Evolutionary conservation across 2,329 filamentous ascomycete species (phyloP).

Genomic region (Pestalotiopsis sp.): DNA sequence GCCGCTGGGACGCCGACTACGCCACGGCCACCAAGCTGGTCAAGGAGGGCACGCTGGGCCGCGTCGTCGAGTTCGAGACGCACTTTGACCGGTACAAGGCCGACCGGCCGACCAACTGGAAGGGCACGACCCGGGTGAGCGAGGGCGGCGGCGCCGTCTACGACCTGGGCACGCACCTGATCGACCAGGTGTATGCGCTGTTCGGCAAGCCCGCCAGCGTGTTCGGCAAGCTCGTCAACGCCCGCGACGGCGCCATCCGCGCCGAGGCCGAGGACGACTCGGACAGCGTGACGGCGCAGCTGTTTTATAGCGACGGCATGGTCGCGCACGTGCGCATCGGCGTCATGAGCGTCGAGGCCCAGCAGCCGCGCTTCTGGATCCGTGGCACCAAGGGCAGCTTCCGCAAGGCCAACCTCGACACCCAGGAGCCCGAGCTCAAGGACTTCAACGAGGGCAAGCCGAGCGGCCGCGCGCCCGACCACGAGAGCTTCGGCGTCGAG

Average conservation of each 20-base stretch:
- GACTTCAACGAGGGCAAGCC: conserved; percentile 1
- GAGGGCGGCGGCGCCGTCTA: conserved; percentile 71
- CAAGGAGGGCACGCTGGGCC: conserved; percentile 61
- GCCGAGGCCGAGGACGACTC: conserved; percentile 46
- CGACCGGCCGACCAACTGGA: conserved; percentile 65
- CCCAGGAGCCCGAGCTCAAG: conserved; percentile 75
- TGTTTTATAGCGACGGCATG: conserved; percentile 66
- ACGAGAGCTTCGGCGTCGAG: conserved; percentile 68
- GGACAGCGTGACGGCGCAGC: conserved; percentile 63
- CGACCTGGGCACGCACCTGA: conserved; percentile 75
- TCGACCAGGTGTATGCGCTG: conserved; percentile 73
- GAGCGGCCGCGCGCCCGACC: conserved; percentile 61
- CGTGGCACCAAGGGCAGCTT: conserved; percentile 75
- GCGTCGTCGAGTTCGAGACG: conserved; percentile 77
- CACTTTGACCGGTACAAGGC: conserved; percentile 79
- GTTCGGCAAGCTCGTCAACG: conserved; percentile 68
- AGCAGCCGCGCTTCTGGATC: conserved; percentile 77
- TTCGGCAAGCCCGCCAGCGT: conserved; percentile 71
- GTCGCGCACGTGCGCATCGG: conserved; percentile 71
- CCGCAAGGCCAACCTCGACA: conserved; percentile 71
- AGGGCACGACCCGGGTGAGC: conserved; percentile 59
- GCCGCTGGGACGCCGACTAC: conserved; percentile 79
- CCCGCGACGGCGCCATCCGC: conserved; percentile 53
- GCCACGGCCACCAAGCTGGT: conserved; percentile 68
- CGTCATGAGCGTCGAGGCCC: conserved; percentile 67